phyloP scores from a whole-genome alignment of 2,329 filamentous ascomycete species.

The Macroventuria anomochaeta region DNA sequence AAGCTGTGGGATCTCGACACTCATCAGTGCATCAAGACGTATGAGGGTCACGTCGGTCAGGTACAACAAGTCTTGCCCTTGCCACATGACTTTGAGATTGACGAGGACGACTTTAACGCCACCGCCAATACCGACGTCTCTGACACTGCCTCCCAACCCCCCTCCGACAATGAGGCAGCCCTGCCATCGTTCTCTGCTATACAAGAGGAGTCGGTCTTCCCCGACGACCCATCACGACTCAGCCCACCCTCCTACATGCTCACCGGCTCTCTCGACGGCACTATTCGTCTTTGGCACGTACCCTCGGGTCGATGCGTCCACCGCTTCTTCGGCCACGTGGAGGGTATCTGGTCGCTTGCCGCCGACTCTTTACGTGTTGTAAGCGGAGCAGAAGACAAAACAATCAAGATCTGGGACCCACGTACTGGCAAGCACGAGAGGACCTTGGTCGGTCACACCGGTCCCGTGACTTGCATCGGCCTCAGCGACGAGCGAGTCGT shows the following conservation, averaged over 20 bases:
- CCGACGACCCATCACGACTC: conserved; percentile 66
- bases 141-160: conserved; percentile 43
- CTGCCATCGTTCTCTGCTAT: conserved; percentile 13
- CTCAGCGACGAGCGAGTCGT: conserved; percentile 89
- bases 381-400: conserved; percentile 88
- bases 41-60: conserved; percentile 90
- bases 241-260: conserved; percentile 89
- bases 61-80: conserved; percentile 90
- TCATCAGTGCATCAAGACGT: conserved; percentile 75
- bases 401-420: conserved; percentile 96
- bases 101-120: conserved; percentile 67
- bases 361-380: conserved; percentile 89
- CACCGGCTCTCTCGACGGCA: conserved; percentile 88
- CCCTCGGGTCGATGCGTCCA: conserved; percentile 80
- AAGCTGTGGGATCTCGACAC: conserved; percentile 94
- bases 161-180: conserved; percentile 31
- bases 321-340: conserved; percentile 95
- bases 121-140: conserved; percentile 61
- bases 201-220: conserved; percentile 60
- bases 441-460: conserved; percentile 88
- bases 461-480: conserved; percentile 90
- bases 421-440: conserved; percentile 88
- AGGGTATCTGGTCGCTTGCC: conserved; percentile 92
- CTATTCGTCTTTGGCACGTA: conserved; percentile 91
- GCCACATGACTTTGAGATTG: conserved; percentile 86